phyloP scores from a whole-genome alignment of 306 rosid species.

The Erythrophleum fordii region DNA sequence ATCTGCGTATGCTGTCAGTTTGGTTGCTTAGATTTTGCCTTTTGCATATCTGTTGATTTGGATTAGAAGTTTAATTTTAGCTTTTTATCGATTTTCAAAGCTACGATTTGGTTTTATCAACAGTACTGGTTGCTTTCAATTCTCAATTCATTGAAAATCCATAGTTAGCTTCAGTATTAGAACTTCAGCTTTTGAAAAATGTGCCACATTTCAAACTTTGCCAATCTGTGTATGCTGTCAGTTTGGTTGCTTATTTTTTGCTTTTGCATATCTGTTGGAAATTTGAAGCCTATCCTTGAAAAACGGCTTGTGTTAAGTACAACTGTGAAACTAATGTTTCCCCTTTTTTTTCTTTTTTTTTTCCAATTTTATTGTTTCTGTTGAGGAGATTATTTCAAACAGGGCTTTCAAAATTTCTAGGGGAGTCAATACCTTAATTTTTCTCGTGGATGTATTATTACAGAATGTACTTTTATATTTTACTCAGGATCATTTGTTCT shows the following conservation, averaged over 20 bases:
- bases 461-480: constrained; percentile 8
- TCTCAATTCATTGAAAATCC: neutral
- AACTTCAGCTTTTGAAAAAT: neutral
- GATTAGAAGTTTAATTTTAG: neutral
- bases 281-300: neutral
- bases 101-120: neutral
- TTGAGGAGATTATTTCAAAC: neutral
- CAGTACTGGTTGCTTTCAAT: too few relatives aligned
- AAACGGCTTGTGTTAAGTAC: neutral
- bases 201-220: neutral
- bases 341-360: too few relatives aligned
- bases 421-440: neutral
- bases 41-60: too few relatives aligned
- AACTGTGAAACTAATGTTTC: neutral
- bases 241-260: neutral
- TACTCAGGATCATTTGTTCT: neutral
- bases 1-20: neutral
- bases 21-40: too few relatives aligned
- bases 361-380: too few relatives aligned
- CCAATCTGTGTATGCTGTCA: neutral
- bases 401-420: neutral
- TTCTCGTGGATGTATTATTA: too few relatives aligned
- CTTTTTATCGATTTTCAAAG: constrained; percentile 9
- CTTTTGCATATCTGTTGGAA: neutral
- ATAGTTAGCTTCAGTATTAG: neutral